phyloP scores from a whole-genome alignment of 139 green algal species.

The Micractinium conductrix region DNA sequence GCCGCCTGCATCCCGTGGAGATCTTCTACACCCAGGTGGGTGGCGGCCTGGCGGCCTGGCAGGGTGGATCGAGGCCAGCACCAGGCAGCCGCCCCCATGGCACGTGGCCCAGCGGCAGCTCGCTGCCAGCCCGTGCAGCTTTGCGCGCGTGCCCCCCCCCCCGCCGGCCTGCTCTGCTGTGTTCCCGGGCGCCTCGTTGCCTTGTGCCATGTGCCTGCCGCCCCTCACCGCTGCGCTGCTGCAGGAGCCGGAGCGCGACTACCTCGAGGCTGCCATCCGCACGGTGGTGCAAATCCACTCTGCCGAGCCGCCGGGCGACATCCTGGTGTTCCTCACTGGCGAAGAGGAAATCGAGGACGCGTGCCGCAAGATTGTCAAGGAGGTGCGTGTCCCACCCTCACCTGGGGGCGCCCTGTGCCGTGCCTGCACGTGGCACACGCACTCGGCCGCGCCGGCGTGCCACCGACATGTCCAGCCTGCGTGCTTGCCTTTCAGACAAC shows the following conservation, averaged over 20 bases:
- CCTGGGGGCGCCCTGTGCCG: too few species aligned
- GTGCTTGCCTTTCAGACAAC: too few species aligned
- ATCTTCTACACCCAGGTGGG: constrained; percentile 98
- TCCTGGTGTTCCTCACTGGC: constrained; percentile 98
- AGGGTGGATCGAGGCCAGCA: too few species aligned
- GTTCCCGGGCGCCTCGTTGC: not conserved
- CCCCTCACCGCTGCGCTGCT: not conserved
- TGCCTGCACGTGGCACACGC: too few species aligned
- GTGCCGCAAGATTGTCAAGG: constrained; percentile 90
- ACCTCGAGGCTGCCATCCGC: constrained; percentile 97
- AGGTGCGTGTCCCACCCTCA: constrained; percentile 59
- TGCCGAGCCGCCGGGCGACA: constrained; percentile 89
- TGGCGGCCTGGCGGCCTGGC: too few species aligned
- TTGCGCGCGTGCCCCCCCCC: not conserved
- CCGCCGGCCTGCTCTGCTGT: not conserved
- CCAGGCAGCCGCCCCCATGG: too few species aligned
- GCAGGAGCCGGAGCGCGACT: constrained; percentile 97
- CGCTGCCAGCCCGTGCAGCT: not conserved
- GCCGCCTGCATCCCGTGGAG: constrained; percentile 96
- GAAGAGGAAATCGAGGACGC: constrained; percentile 99
- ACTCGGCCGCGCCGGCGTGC: too few species aligned
- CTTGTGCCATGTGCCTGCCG: not conserved
- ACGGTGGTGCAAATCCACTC: constrained; percentile 97
- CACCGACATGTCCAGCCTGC: too few species aligned
- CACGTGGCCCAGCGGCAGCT: too few species aligned